These are phyloP conservation scores for Kodamaea arcana DNA, from an alignment of 1,139 yeast species.

Conservation along the genomic window DNA sequence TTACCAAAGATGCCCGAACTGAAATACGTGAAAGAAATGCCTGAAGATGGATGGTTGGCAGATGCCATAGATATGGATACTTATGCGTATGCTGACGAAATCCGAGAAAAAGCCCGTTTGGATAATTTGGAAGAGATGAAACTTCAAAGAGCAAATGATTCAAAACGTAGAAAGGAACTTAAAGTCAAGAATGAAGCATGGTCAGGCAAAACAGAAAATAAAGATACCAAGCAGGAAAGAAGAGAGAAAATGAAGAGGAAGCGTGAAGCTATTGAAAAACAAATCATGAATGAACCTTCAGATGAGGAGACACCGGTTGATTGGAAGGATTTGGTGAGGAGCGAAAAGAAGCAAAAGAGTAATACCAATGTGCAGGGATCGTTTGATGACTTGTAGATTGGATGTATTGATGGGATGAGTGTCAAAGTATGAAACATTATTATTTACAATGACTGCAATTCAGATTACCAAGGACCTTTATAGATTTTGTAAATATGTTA, in stretches of 20 bases:
- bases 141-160: constrained; percentile 40
- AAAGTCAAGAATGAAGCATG: constrained; percentile 66
- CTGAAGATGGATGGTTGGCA: constrained; percentile 72
- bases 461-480: too few species aligned
- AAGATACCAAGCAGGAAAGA: constrained; percentile 61
- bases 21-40: constrained; percentile 45
- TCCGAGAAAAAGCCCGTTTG: constrained; percentile 60
- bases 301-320: constrained; percentile 62
- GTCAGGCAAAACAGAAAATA: constrained; percentile 67
- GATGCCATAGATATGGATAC: constrained; percentile 58
- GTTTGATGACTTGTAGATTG: constrained; percentile 67
- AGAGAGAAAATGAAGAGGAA: constrained; percentile 60
- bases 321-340: constrained; percentile 82
- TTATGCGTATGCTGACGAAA: constrained; percentile 59
- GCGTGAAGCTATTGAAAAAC: constrained; percentile 60
- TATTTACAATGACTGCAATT: too few species aligned
- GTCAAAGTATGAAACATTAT: too few species aligned
- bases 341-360: constrained; percentile 53
- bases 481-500: too few species aligned
- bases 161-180: constrained; percentile 46
- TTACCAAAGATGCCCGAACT: constrained; percentile 96
- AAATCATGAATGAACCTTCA: constrained; percentile 43
- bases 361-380: constrained; percentile 47
- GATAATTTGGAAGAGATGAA: constrained; percentile 51
- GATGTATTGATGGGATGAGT: too few species aligned